Conservation (phyloP, 805 yeast species). For the Pichia eremophila region DNA sequence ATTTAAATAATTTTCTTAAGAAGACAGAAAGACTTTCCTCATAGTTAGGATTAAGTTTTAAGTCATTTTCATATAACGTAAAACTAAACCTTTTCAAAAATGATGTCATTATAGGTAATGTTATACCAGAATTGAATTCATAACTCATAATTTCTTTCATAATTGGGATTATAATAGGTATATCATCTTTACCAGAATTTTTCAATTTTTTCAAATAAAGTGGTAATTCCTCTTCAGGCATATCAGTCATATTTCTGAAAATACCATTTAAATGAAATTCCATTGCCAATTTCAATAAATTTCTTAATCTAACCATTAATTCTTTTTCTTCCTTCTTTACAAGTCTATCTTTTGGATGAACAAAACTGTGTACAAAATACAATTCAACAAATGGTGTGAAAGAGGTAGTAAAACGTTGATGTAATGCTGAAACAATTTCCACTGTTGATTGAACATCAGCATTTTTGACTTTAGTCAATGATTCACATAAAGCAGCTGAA, state of each 20-base stretch:
- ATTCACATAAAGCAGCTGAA: constrained; percentile 52
- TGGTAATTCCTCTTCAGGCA: constrained; percentile 35
- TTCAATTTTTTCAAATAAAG: constrained; percentile 30
- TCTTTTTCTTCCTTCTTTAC: constrained; percentile 36
- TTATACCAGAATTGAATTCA: constrained; percentile 23
- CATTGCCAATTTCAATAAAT: constrained; percentile 39
- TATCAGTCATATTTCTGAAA: constrained; percentile 36
- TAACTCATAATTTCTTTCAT: constrained; percentile 35
- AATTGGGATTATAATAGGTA: constrained; percentile 27
- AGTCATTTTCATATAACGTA: constrained; percentile 16
- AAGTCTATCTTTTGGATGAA: constrained; percentile 24
- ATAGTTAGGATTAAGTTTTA: constrained; percentile 10
- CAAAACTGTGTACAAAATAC: constrained; percentile 33
- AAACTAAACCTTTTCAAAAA: constrained; percentile 42
- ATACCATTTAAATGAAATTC: constrained; percentile 55
- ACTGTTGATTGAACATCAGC: constrained; percentile 56
- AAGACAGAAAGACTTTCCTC: constrained; percentile 1
- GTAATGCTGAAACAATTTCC: constrained; percentile 62
- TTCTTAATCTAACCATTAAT: constrained; percentile 34
- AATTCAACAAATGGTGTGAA: constrained; percentile 45
- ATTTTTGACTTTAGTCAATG: constrained; percentile 41
- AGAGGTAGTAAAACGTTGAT: constrained; percentile 54
- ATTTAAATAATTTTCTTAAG: constrained; percentile 30
- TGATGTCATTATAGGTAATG: constrained; percentile 32
- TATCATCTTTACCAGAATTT: constrained; percentile 21